Base-by-base conservation (phyloP, 1,139 yeast species). In the Diutina ranongensis region DNA sequence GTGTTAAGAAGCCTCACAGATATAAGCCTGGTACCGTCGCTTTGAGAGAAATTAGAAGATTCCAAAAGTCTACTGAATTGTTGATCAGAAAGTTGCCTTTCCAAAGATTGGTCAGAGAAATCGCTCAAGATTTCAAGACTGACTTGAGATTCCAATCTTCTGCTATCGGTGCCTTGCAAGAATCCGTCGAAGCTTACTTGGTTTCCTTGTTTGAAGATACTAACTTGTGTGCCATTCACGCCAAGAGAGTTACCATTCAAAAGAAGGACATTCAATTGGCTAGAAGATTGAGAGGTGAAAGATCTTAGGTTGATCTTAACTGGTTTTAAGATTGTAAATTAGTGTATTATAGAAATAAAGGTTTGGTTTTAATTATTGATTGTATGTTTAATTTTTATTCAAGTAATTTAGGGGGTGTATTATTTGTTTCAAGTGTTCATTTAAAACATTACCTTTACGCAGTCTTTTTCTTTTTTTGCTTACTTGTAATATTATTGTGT, bases 21-120 rank as follows among this genome's bases (percentile, higher is more conserved):
- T 89, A 88, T 78, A 89, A 88, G 92, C 97, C 97, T 71, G 97
- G 97, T 88, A 89, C 97, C 65, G 97, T 89, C 65, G 97, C 97
- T 62, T 84, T 89, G 68, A 89, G 97, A 84, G 97, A 89, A 78
- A 89, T 89, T 66, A 87, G 97, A 83, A 87, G 97, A 78, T 89
- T 89, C 81, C 97, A 89, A 78, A 89, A 89, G 74, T 85, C 96
- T 55, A 89, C 97, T 63, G 97, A 89, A 74, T 78, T 89, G 52
- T 80, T 89, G 69, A 88, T 89, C 74, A 87, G 97, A 82, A 88
- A 89, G 76, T 80, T 89, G 62, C 97, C 97, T 55, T 88, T 88
- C 94, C 97, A 89, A 78, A 85, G 97, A 80, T 82, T 89, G 67
- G 97, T 89, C 52, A 83, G 97, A 74, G 97, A 89, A 75, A 86